Percentiles rank a stretch among this genome's conserved stretches.
Evolutionary conservation across 2,329 filamentous ascomycete genomes (phyloP).

Genomic region (Pleomassaria siparia): DNA sequence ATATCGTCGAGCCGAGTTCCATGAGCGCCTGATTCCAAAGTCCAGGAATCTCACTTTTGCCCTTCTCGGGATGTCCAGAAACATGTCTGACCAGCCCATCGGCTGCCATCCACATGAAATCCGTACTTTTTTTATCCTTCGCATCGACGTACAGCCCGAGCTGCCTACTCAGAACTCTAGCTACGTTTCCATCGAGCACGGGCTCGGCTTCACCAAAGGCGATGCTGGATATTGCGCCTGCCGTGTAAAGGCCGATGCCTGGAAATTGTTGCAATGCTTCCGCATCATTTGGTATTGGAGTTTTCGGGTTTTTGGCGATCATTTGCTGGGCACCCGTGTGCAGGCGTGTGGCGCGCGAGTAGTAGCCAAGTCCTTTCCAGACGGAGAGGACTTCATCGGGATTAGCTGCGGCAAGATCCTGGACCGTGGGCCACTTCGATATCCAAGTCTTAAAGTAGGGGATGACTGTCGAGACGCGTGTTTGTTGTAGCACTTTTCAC

Average conservation of each 20-base stretch:
- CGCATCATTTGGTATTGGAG: constrained; percentile 52
- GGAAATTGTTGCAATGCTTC: constrained; percentile 55
- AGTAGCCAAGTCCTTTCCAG: constrained; percentile 66
- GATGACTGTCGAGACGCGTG: constrained; percentile 62
- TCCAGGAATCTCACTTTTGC: constrained; percentile 56
- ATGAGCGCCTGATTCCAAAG: constrained; percentile 67
- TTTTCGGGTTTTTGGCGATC: constrained; percentile 38
- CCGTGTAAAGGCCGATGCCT: constrained; percentile 64
- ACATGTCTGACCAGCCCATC: constrained; percentile 57
- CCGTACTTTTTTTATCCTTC: constrained; percentile 57
- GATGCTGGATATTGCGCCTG: constrained; percentile 63
- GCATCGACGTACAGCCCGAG: constrained; percentile 59
- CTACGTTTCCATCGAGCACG: constrained; percentile 66
- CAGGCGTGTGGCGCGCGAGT: constrained; percentile 63
- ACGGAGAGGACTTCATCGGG: constrained; percentile 59
- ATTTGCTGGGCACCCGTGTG: constrained; percentile 59
- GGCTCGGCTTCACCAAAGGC: constrained; percentile 62
- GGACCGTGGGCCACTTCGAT: constrained; percentile 61
- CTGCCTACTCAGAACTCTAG: constrained; percentile 62
- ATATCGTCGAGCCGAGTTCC: constrained; percentile 66
- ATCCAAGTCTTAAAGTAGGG: constrained; percentile 67
- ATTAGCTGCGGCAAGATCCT: constrained; percentile 56
- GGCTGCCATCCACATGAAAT: constrained; percentile 61
- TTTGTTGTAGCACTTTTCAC: constrained; percentile 60
- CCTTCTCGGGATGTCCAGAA: constrained; percentile 35